Conservation (phyloP, 2,329 filamentous ascomycete genomes). For the Pyrenochaeta sp. region DNA sequence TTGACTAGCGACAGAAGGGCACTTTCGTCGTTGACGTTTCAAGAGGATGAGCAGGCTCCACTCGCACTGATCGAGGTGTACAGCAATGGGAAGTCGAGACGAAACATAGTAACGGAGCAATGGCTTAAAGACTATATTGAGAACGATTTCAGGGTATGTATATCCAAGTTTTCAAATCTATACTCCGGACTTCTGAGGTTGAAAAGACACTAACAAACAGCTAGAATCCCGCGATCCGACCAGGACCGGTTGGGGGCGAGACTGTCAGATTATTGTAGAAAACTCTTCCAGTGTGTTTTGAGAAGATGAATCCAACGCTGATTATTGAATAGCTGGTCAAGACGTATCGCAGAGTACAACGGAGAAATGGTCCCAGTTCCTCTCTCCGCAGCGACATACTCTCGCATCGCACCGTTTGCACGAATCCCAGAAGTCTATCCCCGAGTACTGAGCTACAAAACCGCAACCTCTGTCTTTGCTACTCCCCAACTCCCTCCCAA, state of each 20-base stretch:
- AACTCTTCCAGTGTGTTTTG: too few relatives aligned
- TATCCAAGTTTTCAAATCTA: not conserved
- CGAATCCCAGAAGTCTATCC: constrained; percentile 10
- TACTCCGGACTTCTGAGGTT: not conserved
- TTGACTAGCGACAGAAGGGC: not conserved
- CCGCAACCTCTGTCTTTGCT: constrained; percentile 7
- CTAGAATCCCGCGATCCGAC: not conserved
- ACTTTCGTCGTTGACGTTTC: not conserved
- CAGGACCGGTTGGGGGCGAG: not conserved
- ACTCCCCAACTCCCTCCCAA: constrained; percentile 5
- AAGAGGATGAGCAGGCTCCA: not conserved
- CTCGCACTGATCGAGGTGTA: constrained; percentile 2
- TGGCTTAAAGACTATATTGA: constrained; percentile 7
- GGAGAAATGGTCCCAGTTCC: constrained; percentile 12
- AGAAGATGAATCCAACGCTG: too few relatives aligned
- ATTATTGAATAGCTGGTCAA: constrained; percentile 7
- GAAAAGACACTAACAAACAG: not conserved
- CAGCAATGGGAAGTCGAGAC: not conserved
- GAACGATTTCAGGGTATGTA: constrained; percentile 6
- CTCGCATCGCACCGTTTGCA: constrained; percentile 17
- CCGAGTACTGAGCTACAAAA: constrained; percentile 4
- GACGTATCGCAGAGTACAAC: constrained; percentile 3
- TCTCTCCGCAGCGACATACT: constrained; percentile 3
- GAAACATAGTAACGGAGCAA: not conserved
- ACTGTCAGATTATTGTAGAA: not conserved